Evolutionary conservation across 371 early-diverging fungal species (phyloP), one percentile per base, ranked within the genome.

Genomic region (Mortierella sp.): DNA sequence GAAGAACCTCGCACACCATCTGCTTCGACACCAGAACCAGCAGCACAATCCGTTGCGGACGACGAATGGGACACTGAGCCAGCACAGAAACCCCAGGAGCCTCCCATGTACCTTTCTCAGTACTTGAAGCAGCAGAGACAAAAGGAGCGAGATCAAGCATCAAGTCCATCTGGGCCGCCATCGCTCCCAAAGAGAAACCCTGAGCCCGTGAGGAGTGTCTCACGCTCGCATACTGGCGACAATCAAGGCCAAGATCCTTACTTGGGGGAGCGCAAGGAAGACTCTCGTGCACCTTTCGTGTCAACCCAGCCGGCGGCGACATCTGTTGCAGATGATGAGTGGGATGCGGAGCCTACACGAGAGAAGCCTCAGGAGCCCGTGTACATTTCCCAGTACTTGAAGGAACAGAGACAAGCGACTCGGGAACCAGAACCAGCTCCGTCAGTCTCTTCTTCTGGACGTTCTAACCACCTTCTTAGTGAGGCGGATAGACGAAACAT

Each of bases 261-360:
- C 45, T 28, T 74, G 57, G 61, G 64, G 1, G 76, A 68, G 13
- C 59, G 68, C 22, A 68, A 67, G 55, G 76, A 61, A 1, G 65
- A 57, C 25, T 22, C 62, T 25, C 34, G 45, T 17, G 21, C 44
- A 7, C 29, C 54, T 22, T 10, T 51, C 21, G 43, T 45, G 5
- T 22, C 54, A 22, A 21, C 64, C 14, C 22, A 55, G 3, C 51
- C 63, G 2, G 63, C n/a, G n/a, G n/a, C n/a, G n/a, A n/a, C n/a
- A n/a, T n/a, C 64, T 50, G 76, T 60, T 10, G 44, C 63, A 16
- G 64, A 67, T 21, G 69, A 68, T 9, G 68, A 74, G 16, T 74
- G 76, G 76, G 76, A 64, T 28, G 47, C 67, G 4, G 63, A 67
- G 22, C 54, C 65, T 13, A 40, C 41, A 14, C 7, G 6, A 13